Evolutionary conservation across 169 alveolate species (phyloP).

Genomic region (Blepharisma undulans): DNA sequence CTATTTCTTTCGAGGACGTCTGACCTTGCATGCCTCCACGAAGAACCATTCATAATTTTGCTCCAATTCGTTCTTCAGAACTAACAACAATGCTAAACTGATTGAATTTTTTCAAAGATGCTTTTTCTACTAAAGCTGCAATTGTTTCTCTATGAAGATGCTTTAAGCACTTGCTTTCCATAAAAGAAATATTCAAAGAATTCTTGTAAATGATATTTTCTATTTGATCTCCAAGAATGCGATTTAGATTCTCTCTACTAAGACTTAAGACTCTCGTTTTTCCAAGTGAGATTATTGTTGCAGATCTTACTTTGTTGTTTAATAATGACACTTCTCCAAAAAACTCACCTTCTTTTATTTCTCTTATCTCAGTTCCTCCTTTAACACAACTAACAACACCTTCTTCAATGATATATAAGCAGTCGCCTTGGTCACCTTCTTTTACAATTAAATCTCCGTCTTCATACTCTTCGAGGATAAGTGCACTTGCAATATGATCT

Average conservation of each 20-base stretch:
- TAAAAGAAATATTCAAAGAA: background rate
- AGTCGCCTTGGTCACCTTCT: constrained; percentile 92
- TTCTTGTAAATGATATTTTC: constrained; percentile 2
- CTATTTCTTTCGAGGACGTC: background rate
- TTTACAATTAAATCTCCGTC: constrained; percentile 85
- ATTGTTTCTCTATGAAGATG: background rate
- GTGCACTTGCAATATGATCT: constrained; percentile 44
- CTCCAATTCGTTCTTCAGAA: background rate
- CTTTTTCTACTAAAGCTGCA: background rate
- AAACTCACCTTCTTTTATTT: constrained; percentile 85
- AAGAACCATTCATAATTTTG: background rate
- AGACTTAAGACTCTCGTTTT: constrained; percentile 50
- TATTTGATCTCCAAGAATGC: constrained; percentile 46
- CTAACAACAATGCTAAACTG: background rate
- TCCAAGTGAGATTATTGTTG: constrained; percentile 89
- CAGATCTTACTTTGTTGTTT: constrained; percentile 92
- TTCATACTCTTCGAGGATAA: constrained; percentile 83
- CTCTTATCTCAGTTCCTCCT: constrained; percentile 23
- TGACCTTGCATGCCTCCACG: background rate
- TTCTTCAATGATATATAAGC: constrained; percentile 87
- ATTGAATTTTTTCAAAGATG: background rate
- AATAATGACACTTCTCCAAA: constrained; percentile 94
- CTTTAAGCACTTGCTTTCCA: background rate
- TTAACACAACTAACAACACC: constrained; percentile 79
- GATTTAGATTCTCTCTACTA: constrained; percentile 52